Conservation (phyloP, 192 early-diverging fungal species). For the Lobosporangium transversale region DNA sequence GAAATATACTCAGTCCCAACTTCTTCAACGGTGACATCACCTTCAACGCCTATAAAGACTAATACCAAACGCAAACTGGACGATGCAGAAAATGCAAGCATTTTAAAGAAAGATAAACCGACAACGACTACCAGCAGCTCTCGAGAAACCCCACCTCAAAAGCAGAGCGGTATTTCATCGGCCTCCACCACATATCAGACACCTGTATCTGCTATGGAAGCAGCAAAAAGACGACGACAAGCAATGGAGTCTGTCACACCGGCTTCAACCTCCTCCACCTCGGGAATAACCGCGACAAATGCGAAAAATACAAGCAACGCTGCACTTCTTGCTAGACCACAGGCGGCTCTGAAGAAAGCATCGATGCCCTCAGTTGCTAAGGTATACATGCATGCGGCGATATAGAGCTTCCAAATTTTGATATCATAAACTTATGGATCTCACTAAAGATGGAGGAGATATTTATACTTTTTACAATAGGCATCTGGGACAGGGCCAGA, state of each 20-base stretch:
- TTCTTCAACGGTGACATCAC: background rate
- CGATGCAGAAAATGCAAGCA: background rate
- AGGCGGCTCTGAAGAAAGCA: background rate
- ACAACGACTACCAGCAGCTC: background rate
- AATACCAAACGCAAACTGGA: background rate
- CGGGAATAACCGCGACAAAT: background rate
- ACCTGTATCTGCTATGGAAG: slow-evolving; percentile 10
- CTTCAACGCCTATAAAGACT: background rate
- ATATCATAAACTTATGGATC: background rate
- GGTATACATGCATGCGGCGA: background rate
- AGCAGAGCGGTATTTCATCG: background rate
- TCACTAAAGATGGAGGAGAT: background rate
- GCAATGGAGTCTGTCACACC: background rate
- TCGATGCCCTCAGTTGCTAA: background rate
- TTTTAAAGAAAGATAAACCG: background rate
- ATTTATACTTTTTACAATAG: background rate
- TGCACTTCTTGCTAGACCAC: slow-evolving; percentile 22
- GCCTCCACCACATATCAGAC: background rate
- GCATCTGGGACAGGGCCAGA: background rate
- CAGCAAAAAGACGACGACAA: slow-evolving; percentile 18
- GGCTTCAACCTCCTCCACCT: background rate
- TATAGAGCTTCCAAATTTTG: background rate
- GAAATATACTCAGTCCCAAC: background rate
- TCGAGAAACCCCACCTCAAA: background rate
- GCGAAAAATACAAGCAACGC: background rate